Percentiles rank a stretch among this genome's conserved stretches.
These are phyloP conservation scores for Volvox reticuliferus DNA, from an alignment of 139 green algal genomes.

Conservation along the genomic window DNA sequence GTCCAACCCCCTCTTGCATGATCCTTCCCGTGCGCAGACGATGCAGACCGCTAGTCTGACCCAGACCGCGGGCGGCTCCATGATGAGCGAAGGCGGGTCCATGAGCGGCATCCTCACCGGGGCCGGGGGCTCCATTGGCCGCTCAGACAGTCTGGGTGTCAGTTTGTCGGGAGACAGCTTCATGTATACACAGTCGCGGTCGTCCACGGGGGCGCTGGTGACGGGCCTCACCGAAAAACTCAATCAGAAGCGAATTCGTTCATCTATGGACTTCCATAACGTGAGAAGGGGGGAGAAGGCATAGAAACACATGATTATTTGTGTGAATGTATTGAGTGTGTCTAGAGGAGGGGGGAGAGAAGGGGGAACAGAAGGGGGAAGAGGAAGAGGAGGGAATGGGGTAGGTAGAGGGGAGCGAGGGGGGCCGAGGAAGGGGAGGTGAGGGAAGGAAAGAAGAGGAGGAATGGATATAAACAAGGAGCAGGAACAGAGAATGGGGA, in stretches of 20 bases:
- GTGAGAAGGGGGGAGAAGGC: neutral
- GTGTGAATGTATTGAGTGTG: neutral
- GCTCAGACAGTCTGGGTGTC: conserved; percentile 39
- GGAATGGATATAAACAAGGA: too few relatives aligned
- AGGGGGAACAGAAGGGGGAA: too few relatives aligned
- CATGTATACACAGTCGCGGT: conserved; percentile 52
- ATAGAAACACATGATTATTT: neutral
- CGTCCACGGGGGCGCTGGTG: conserved; percentile 65
- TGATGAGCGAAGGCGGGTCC: conserved; percentile 41
- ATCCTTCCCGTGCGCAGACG: neutral
- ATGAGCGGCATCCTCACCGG: conserved; percentile 44
- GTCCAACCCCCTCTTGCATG: neutral
- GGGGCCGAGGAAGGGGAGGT: too few relatives aligned
- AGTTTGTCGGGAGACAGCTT: conserved; percentile 37
- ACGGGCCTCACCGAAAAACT: conserved; percentile 76
- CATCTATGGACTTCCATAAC: conserved; percentile 54
- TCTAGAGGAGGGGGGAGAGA: neutral
- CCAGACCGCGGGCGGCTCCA: conserved; percentile 28
- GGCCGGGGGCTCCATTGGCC: conserved; percentile 30
- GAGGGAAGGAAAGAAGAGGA: too few relatives aligned
- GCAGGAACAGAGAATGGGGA: too few relatives aligned
- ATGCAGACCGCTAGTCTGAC: conserved; percentile 44
- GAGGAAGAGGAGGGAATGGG: neutral
- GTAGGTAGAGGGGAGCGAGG: too few relatives aligned
- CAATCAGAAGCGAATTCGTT: conserved; percentile 70